Evolutionary conservation across 805 yeast genomes (phyloP), one percentile per base, ranked within the genome.

Genomic region (Yarrowia yakushimensis): DNA sequence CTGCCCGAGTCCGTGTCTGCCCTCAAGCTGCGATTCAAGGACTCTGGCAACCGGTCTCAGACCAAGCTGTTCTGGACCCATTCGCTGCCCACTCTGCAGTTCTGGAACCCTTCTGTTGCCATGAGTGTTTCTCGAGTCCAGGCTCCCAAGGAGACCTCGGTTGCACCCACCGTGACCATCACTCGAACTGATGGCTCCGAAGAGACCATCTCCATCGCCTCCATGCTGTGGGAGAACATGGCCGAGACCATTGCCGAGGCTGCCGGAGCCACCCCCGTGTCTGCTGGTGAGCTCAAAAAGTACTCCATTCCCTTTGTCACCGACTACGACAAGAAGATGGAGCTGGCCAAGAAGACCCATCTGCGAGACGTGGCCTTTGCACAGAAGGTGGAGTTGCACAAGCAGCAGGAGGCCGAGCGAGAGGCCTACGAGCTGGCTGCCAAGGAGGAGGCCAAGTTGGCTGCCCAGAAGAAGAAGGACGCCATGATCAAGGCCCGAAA

Each of bases 11-110:
- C 52, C 15, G 70, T 71, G 22, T 31, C 63, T 4, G 61, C 66
- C 15, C 50, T 71, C 61, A 66, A 68, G 55, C 69, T 71, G 31
- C 64, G 65, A 28, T 66, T 70, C 64, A 64, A 69, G 63, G 60
- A 64, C 28, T 36, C 45, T 23, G 70, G 69, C 30, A 61, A 45
- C 27, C 65, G 63, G 25, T 57, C 60, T 30, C 65, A 65, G 46
- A 36, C 63, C 62, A 59, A 45, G 54, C 42, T 43, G 6, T 59
- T 59, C 34, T 59, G 62, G 62, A 23, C 42, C 41, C 43, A 59
- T 25, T 31, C 62, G 17, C 62, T 59, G 23, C 62, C 62, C 41
- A 42, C 52, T 9, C 30, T 59, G 23, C 62, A 59, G 43, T 59
- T 59, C 54, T 45, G 54, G 52, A 59, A 59, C 34, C 54, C 62